Base-by-base conservation (phyloP, 2,329 filamentous ascomycete species). In the Fusarium circinatum region DNA sequence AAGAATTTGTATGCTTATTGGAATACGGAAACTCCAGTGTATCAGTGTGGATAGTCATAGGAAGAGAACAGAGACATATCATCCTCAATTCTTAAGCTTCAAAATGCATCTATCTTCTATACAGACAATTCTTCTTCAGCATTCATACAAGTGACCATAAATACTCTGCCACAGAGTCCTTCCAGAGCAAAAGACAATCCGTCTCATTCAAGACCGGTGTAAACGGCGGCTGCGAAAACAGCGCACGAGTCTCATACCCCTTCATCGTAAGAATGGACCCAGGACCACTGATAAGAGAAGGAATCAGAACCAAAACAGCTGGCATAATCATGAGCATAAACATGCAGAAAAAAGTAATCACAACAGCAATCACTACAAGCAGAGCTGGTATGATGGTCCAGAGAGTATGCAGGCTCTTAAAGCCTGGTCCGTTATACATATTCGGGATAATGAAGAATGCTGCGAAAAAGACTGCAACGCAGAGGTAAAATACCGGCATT, bases 1-100 rank as follows among this genome's bases (percentile, higher is more conserved):
- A 69, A 69, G 32, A 69, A 69, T 28, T 2, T 69, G 15, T 69
- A 69, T 36, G 66, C 66, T 32, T 69, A 69, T 32, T 69, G 66
- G 66, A 4, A 69, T 32, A 69, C 66, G 2, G 66, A 69, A 32
- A 69, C 57, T 3, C 66, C 66, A 1, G 66, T 69, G 1, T 69
- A 69, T 7, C 38, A 18, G 8, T 69, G 66, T 22, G 66, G 66
- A 20, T 69, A 69, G 45, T 6, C 11, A 10, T 18, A 5, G 10
- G 7, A n/a, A 11, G 7, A 9, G 13, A 54, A 22, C 10, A 6
- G 22, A 22, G 9, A 17, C 22, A 6, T 0, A 9, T 9, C 10
- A 39, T 22, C 36, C 13, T 32, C 32, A 32, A 32, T 32, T 32
- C 32, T 32, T 32, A 32, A 32, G 32, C 13, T 14, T 14, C 32